Conservation (phyloP, 352 stramenopile species). For the Globisporangium cystogenes region DNA sequence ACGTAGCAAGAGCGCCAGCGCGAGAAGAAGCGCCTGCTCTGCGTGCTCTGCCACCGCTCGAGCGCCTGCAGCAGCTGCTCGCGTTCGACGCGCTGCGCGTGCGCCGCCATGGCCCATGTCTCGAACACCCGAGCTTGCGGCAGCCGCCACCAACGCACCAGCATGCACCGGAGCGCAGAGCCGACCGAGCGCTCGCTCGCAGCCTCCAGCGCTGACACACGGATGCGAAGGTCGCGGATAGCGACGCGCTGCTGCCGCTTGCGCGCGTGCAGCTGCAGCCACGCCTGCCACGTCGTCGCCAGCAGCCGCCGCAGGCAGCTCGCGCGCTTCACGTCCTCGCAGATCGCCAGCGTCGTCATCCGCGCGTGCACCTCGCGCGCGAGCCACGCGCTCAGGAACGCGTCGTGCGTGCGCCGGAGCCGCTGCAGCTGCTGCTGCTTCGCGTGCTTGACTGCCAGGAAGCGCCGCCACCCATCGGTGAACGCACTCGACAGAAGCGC, state of each 20-base stretch:
- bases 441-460: constrained; percentile 7
- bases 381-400: constrained; percentile 26
- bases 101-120: constrained; percentile 8
- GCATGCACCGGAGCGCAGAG: constrained; percentile 1
- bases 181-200: background rate
- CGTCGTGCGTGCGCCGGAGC: constrained; percentile 16
- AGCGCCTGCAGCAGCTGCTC: constrained; percentile 19
- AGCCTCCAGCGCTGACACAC: background rate
- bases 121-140: constrained; percentile 13
- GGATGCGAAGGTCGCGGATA: background rate
- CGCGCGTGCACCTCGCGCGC: constrained; percentile 12
- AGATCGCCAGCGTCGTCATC: constrained; percentile 16
- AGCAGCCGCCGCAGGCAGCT: constrained; percentile 13
- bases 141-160: constrained; percentile 23
- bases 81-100: constrained; percentile 8
- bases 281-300: constrained; percentile 15
- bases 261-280: constrained; percentile 15
- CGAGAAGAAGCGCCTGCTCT: background rate
- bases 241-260: constrained; percentile 6
- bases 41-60: constrained; percentile 21
- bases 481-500: constrained; percentile 13
- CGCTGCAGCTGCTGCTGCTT: constrained; percentile 12
- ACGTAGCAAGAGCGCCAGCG: background rate
- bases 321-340: constrained; percentile 18
- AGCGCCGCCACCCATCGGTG: constrained; percentile 18